Percentiles rank a stretch among this genome's conserved stretches.
Conservation (phyloP, 257 asterid species). For the Buddleja alternifolia region DNA sequence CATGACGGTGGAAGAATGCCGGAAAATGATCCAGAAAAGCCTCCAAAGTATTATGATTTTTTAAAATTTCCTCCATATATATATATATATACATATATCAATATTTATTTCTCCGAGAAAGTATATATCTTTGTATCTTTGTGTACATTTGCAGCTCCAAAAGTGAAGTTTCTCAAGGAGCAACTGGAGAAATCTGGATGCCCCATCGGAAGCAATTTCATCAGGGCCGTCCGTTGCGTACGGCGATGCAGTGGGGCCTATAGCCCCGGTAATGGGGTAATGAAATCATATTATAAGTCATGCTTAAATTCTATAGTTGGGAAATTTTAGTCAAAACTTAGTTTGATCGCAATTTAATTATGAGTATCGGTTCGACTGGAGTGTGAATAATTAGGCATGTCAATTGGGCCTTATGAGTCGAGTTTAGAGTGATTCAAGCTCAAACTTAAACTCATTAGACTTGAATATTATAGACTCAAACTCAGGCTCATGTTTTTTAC, state of each 20-base stretch:
- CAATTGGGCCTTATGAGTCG: too few relatives aligned
- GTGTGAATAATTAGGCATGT: too few relatives aligned
- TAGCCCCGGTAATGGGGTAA: constrained; percentile 50
- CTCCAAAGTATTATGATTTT: constrained; percentile 40
- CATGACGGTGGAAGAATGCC: constrained; percentile 44
- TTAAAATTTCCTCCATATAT: background rate
- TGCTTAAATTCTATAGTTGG: too few relatives aligned
- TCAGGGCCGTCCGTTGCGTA: constrained; percentile 45
- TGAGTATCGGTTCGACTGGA: too few relatives aligned
- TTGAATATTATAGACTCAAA: too few relatives aligned
- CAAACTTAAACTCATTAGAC: too few relatives aligned
- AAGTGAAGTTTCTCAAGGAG: constrained; percentile 58
- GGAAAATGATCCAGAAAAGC: constrained; percentile 50
- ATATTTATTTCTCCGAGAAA: constrained; percentile 2
- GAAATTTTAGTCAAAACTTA: too few relatives aligned
- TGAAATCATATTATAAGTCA: background rate
- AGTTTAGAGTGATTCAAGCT: too few relatives aligned
- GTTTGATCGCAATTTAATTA: too few relatives aligned
- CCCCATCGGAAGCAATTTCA: constrained; percentile 44
- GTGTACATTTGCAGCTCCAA: constrained; percentile 47
- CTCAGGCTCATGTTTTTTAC: too few relatives aligned
- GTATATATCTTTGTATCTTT: background rate
- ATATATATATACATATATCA: background rate
- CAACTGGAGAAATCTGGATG: constrained; percentile 68
- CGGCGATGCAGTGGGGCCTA: constrained; percentile 41